A percentile compares a stretch with the other conserved stretches of the same genome.
Evolutionary conservation across 2,329 filamentous ascomycete species (phyloP).

Genomic region (Fusarium dlaminii): DNA sequence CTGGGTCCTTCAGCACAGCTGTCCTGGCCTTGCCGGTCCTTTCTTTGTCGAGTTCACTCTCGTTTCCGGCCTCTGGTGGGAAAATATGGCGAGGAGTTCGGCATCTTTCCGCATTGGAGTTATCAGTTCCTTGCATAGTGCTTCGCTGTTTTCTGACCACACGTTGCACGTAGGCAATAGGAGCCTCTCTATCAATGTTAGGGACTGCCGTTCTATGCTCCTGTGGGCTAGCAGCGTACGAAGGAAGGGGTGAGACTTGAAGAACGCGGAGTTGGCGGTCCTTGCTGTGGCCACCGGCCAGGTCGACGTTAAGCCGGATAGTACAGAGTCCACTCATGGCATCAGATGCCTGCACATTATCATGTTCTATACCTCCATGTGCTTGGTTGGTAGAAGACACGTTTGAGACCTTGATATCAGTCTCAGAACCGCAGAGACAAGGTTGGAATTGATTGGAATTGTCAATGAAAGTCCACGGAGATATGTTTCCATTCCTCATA

Average conservation of each 20-base stretch:
- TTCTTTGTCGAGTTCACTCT: neutral
- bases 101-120: neutral
- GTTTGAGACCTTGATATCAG: neutral
- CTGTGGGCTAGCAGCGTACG: neutral
- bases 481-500: neutral
- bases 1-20: conserved; percentile 31
- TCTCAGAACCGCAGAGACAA: conserved; percentile 6
- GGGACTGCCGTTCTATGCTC: neutral
- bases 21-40: conserved; percentile 11
- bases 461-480: conserved; percentile 8
- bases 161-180: conserved; percentile 29
- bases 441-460: neutral
- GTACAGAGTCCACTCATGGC: conserved; percentile 6
- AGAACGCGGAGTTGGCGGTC: conserved; percentile 26
- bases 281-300: neutral
- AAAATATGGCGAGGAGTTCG: neutral
- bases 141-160: neutral
- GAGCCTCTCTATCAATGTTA: neutral
- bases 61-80: neutral
- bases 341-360: neutral
- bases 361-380: neutral
- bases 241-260: conserved; percentile 20
- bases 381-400: neutral
- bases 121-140: conserved; percentile 9
- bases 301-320: conserved; percentile 5